Evolutionary conservation across 2,329 filamentous ascomycete genomes (phyloP).

Genomic region (Berkeleyomyces rouxiae): DNA sequence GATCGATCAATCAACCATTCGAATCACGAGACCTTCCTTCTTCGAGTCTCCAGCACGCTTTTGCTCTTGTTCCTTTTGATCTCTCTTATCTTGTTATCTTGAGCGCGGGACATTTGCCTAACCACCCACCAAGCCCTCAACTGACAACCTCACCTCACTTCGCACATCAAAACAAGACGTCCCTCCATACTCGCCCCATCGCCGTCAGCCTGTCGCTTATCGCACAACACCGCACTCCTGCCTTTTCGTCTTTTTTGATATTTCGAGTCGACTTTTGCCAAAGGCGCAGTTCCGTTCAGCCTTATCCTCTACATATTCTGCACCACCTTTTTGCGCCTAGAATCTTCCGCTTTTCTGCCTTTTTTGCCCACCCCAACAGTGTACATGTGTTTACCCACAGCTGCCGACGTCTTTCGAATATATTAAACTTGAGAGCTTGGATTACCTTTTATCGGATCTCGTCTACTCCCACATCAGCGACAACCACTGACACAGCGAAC

Average conservation of each 20-base stretch:
- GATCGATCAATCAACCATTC: neutral
- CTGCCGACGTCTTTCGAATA: conserved; percentile 22
- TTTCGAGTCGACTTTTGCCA: no score
- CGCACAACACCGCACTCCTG: no score
- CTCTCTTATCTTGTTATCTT: conserved; percentile 1
- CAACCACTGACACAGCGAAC: neutral
- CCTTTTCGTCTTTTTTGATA: no score
- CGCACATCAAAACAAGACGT: neutral
- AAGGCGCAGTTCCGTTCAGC: neutral
- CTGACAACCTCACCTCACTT: neutral
- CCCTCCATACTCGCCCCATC: neutral
- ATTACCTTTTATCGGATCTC: neutral
- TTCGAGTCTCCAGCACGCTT: neutral
- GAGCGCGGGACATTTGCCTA: neutral
- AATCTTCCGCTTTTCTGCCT: neutral
- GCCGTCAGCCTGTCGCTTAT: neutral
- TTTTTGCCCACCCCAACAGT: conserved; percentile 13
- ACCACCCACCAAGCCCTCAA: neutral
- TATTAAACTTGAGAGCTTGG: conserved; percentile 24
- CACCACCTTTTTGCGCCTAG: neutral
- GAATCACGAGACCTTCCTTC: neutral
- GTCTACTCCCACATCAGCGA: neutral
- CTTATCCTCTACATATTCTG: neutral
- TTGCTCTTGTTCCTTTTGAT: neutral
- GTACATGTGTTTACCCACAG: conserved; percentile 25